A percentile compares a stretch with the other conserved stretches of the same genome.
phyloP scores from a whole-genome alignment of 1,139 yeast genomes.

The Nadsonia commutata region DNA sequence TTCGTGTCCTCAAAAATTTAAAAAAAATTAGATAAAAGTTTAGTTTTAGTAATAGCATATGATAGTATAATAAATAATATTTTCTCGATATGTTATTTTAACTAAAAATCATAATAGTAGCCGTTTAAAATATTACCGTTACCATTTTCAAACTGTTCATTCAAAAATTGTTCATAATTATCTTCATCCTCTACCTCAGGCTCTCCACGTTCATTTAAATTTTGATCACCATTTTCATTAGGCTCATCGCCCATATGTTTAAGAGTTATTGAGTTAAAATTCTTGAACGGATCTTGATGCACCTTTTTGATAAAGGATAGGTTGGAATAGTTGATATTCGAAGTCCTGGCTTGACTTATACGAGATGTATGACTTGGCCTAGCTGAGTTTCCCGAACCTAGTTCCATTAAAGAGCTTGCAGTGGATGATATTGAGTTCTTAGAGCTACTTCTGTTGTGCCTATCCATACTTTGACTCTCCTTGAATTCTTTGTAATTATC shows the following conservation, averaged over 20 bases:
- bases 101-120: neutral
- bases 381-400: neutral
- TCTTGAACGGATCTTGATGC: conserved; percentile 65
- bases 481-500: conserved; percentile 18
- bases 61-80: too few species aligned
- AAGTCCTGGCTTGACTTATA: neutral
- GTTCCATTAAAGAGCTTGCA: neutral
- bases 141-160: neutral
- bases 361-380: neutral
- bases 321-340: neutral
- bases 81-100: too few species aligned
- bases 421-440: conserved; percentile 5
- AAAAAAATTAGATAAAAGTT: too few species aligned
- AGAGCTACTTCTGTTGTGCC: conserved; percentile 4
- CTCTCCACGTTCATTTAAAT: conserved; percentile 1
- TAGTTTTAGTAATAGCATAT: too few species aligned
- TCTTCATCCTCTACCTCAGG: conserved; percentile 9
- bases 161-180: conserved; percentile 2
- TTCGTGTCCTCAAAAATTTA: too few species aligned
- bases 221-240: conserved; percentile 8
- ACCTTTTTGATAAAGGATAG: conserved; percentile 22
- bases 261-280: conserved; percentile 78
- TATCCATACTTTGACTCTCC: conserved; percentile 22
- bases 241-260: conserved; percentile 40
- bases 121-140: neutral